phyloP scores from a whole-genome alignment of 2,329 filamentous ascomycete genomes.

The Trichophyton benhamiae region DNA sequence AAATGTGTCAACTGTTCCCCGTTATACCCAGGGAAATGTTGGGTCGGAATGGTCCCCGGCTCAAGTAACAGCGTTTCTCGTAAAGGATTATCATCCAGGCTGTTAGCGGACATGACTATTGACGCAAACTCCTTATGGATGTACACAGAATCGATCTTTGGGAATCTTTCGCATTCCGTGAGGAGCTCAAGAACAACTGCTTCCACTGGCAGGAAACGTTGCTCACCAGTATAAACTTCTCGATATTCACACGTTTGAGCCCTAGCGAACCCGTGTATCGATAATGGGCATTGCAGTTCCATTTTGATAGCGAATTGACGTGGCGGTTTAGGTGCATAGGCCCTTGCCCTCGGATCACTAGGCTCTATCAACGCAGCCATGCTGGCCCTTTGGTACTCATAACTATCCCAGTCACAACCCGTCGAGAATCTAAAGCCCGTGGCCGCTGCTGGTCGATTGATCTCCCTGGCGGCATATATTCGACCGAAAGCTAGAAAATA shows the following conservation, averaged over 20 bases:
- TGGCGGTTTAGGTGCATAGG: background rate
- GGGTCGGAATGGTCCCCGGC: background rate
- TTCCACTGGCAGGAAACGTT: slow-evolving; percentile 19
- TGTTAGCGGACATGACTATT: slow-evolving; percentile 21
- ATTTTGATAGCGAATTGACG: slow-evolving; percentile 10
- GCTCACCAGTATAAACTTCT: background rate
- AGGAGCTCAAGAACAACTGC: slow-evolving; percentile 19
- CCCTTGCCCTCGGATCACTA: background rate
- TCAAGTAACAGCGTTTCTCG: slow-evolving; percentile 2
- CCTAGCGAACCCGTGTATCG: background rate
- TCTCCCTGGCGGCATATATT: background rate
- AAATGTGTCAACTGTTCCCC: slow-evolving; percentile 5
- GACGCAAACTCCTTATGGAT: slow-evolving; percentile 16
- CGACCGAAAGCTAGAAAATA: background rate
- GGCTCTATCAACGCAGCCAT: background rate
- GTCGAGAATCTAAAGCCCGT: background rate
- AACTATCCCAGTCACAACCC: no score
- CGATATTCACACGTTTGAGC: slow-evolving; percentile 2
- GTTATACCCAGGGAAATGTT: slow-evolving; percentile 7
- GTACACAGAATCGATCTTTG: slow-evolving; percentile 21
- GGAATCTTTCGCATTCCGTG: slow-evolving; percentile 18
- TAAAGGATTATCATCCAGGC: slow-evolving; percentile 12
- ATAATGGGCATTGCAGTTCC: background rate
- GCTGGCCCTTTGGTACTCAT: background rate
- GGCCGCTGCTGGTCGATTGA: background rate